A percentile compares a stretch with the other conserved stretches of the same genome.
phyloP scores from a whole-genome alignment of 768 basidiomycete genomes.

The Artomyces pyxidatus region DNA sequence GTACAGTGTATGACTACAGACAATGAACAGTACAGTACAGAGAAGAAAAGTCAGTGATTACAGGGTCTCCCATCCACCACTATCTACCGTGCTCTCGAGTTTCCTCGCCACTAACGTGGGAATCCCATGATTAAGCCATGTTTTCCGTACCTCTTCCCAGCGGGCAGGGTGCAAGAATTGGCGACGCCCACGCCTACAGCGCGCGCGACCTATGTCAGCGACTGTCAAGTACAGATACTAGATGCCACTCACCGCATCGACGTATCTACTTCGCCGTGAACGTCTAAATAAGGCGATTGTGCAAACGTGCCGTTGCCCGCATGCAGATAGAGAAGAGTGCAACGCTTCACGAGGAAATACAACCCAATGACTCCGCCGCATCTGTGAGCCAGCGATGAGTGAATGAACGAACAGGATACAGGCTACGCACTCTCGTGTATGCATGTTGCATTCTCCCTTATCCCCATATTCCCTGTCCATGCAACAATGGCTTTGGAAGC shows the following conservation, averaged over 20 bases:
- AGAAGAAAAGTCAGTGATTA: neutral
- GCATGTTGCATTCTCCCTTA: slow-evolving; percentile 92
- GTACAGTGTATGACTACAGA: too few relatives aligned
- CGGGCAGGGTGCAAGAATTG: slow-evolving; percentile 81
- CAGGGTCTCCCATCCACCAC: slow-evolving; percentile 85
- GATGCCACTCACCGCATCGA: slow-evolving; percentile 66
- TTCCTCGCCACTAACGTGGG: slow-evolving; percentile 87
- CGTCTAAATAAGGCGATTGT: slow-evolving; percentile 86
- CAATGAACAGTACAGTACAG: neutral
- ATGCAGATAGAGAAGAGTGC: slow-evolving; percentile 83
- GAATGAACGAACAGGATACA: slow-evolving; percentile 1
- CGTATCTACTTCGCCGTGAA: slow-evolving; percentile 88
- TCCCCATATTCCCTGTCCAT: slow-evolving; percentile 54
- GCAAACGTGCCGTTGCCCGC: slow-evolving; percentile 84
- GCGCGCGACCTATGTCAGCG: neutral
- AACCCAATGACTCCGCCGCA: slow-evolving; percentile 87
- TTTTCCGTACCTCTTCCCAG: slow-evolving; percentile 87
- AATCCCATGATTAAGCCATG: slow-evolving; percentile 85
- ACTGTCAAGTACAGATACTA: neutral
- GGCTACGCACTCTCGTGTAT: slow-evolving; percentile 61
- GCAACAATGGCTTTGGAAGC: slow-evolving; percentile 92
- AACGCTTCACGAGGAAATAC: slow-evolving; percentile 89
- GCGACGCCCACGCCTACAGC: slow-evolving; percentile 69
- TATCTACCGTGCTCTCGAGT: slow-evolving; percentile 79
- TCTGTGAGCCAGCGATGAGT: slow-evolving; percentile 31